These are phyloP conservation scores for Aspergillus sp. DNA, from an alignment of 2,329 filamentous ascomycete species.

Conservation along the genomic window DNA sequence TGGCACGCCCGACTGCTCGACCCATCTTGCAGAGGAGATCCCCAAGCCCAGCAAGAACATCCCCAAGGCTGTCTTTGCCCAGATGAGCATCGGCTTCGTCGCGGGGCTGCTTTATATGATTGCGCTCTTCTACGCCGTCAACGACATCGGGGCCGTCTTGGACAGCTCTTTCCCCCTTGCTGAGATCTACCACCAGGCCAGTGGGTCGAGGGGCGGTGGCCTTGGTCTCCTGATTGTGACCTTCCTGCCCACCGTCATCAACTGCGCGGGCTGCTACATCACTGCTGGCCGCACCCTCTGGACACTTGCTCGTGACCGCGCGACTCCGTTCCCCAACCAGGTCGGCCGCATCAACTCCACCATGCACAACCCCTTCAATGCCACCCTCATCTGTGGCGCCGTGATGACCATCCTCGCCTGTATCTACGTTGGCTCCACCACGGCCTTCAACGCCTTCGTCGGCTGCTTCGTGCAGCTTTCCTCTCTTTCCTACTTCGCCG, in stretches of 20 bases:
- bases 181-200: conserved; percentile 51
- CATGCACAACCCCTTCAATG: conserved; percentile 60
- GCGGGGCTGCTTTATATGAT: conserved; percentile 52
- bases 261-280: conserved; percentile 56
- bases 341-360: conserved; percentile 55
- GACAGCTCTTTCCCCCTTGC: conserved; percentile 45
- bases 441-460: conserved; percentile 58
- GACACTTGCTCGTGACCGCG: conserved; percentile 59
- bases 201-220: conserved; percentile 50
- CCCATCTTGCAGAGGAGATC: conserved; percentile 67
- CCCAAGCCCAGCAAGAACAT: conserved; percentile 48
- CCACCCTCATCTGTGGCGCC: conserved; percentile 56
- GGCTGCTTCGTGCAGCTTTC: conserved; percentile 60
- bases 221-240: conserved; percentile 60
- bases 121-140: conserved; percentile 53
- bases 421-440: conserved; percentile 56
- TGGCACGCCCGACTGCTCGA: conserved; percentile 65
- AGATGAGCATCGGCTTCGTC: conserved; percentile 50
- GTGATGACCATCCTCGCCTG: conserved; percentile 56
- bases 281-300: conserved; percentile 64
- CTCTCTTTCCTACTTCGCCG: conserved; percentile 55
- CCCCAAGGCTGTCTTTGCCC: conserved; percentile 51
- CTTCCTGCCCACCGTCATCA: conserved; percentile 56
- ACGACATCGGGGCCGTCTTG: conserved; percentile 31
- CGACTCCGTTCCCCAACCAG: conserved; percentile 57